Evolutionary conservation across 768 basidiomycete species (phyloP).

Genomic region (Lepiota brunneoincarnata): DNA sequence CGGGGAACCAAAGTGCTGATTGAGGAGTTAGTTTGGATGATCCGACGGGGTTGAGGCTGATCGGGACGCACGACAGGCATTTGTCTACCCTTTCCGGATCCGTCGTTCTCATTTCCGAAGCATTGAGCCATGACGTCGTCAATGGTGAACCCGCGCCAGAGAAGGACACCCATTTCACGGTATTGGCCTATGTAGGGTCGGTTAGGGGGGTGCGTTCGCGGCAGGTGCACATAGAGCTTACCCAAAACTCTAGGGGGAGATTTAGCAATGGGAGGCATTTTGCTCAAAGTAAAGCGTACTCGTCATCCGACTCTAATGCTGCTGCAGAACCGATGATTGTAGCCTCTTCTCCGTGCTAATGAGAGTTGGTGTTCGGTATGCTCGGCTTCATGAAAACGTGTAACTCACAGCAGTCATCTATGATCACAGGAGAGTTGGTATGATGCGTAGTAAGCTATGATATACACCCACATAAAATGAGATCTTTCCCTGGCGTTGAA

Average conservation of each 20-base stretch:
- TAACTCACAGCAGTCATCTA: slow-evolving; percentile 73
- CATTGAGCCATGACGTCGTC: slow-evolving; percentile 89
- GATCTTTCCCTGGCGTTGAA: slow-evolving; percentile 92
- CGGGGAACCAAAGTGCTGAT: slow-evolving; percentile 81
- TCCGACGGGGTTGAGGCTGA: not conserved
- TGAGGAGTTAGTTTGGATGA: not conserved
- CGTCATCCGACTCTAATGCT: slow-evolving; percentile 77
- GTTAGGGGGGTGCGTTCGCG: not conserved
- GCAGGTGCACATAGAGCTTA: slow-evolving; percentile 21
- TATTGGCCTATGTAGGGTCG: slow-evolving; percentile 65
- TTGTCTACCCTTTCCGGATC: slow-evolving; percentile 79
- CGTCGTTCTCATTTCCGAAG: slow-evolving; percentile 84
- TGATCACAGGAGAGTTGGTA: slow-evolving; percentile 3
- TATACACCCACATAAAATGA: slow-evolving; percentile 73
- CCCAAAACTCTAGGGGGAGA: slow-evolving; percentile 63
- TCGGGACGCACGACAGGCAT: slow-evolving; percentile 79
- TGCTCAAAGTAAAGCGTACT: slow-evolving; percentile 48
- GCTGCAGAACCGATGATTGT: slow-evolving; percentile 88
- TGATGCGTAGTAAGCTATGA: not conserved
- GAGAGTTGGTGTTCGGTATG: not conserved
- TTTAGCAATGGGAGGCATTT: not conserved
- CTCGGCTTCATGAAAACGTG: slow-evolving; percentile 31
- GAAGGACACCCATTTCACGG: slow-evolving; percentile 85
- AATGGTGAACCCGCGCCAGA: slow-evolving; percentile 83
- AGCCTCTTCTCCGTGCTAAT: slow-evolving; percentile 87